Base-by-base conservation (phyloP, 2,329 filamentous ascomycete genomes). In the Aphanocladium album region DNA sequence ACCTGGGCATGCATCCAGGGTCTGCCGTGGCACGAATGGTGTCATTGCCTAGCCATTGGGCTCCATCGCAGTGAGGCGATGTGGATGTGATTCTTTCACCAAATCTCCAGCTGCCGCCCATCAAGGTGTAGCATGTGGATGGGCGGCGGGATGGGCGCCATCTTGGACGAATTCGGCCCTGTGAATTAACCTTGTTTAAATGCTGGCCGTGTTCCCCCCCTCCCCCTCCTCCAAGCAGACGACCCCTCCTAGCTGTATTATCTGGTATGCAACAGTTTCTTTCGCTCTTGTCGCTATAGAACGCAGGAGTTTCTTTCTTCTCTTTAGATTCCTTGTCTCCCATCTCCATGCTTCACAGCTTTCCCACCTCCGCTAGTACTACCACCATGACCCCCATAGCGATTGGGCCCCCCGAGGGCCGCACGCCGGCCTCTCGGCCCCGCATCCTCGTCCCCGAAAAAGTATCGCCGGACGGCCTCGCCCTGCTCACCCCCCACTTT, bases 381-480 rank as follows among this genome's bases (percentile, higher is more conserved):
- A n/a, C 33, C 17, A 45, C 49, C 25, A 62, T 74, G 70, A 60
- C 67, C 35, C 69, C 69, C 9, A 39, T 47, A 25, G 54, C 53
- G 23, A 11, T 49, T 21, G 19, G 39, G 47, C 45, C 39, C 33
- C 33, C 53, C 46, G 39, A 7, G 23, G 23, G 23, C 47, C 37
- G 47, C 47, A 68, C 67, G 51, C 45, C 63, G 47, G 47, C 50
- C 62, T 27, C 61, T 35, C 69, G 71, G 53, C 73, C 74, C 50
- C 76, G 77, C 50, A 83, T 93, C 63, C 83, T 95, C 30, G 89
- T 93, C 45, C 87, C 90, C 1, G 90, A 93, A 70, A 92, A 91
- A 71, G 82, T 93, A 49, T 93, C 89, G 1, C 79, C 85, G n/a
- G 90, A 93, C 72, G 90, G 90, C 12, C 79, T 93, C 19, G 83